Evolutionary conservation across 805 yeast genomes (phyloP).

Genomic region (Debaryomyces hansenii): DNA sequence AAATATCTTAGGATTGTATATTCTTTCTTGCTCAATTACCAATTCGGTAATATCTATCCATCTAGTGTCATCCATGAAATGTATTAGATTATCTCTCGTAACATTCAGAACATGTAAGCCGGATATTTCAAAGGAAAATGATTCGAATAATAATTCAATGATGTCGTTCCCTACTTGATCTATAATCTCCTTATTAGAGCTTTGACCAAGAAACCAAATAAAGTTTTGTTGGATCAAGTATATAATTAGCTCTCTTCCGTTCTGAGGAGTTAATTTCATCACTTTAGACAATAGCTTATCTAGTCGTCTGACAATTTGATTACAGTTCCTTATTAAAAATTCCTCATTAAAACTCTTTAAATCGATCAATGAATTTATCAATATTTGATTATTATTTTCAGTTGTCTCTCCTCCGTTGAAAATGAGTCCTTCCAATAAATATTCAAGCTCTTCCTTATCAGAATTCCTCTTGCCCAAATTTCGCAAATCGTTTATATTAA

Average conservation of each 20-base stretch:
- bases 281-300: neutral
- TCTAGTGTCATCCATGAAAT: neutral
- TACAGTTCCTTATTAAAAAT: neutral
- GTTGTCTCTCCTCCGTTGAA: conserved; percentile 4
- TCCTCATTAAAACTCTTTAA: neutral
- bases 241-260: conserved; percentile 3
- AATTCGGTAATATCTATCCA: neutral
- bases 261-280: neutral
- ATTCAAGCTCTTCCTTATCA: conserved; percentile 13
- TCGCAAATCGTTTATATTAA: conserved; percentile 19
- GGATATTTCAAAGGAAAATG: neutral
- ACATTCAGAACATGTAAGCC: neutral
- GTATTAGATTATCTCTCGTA: neutral
- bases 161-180: neutral
- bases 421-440: conserved; percentile 17
- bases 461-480: conserved; percentile 9
- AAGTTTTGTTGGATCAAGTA: conserved; percentile 3
- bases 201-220: neutral
- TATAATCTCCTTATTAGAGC: neutral
- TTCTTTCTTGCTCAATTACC: neutral
- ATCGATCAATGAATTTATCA: conserved; percentile 10
- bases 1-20: neutral
- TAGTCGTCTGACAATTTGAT: neutral
- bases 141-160: neutral
- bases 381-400: conserved; percentile 6